Evolutionary conservation across 768 basidiomycete genomes (phyloP), one percentile per base, ranked within the genome.

Genomic region (Suillus occidentalis): DNA sequence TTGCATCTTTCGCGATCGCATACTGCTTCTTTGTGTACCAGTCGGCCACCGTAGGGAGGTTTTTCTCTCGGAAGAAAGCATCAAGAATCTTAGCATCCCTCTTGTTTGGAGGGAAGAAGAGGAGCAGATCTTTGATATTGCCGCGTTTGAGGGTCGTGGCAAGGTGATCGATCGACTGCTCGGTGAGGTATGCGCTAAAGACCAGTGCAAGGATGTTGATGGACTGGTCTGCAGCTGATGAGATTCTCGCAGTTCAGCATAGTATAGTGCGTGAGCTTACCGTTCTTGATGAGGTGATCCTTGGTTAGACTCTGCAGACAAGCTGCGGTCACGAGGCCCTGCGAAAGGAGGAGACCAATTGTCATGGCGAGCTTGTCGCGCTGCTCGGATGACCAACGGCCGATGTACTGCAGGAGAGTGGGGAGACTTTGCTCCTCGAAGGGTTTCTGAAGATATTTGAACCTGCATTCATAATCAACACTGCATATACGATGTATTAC

Each of bases 361-460:
- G 94, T 88, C 64, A 89, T 82, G 49, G 92, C 86, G 61, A 99
- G 82, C 80, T 95, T 97, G 73, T 94, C 90, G 67, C 89, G 87
- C 79, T 92, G 88, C 18, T 80, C 82, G 6, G 84, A 75, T 3
- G 88, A 77, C 94, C 95, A 98, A 72, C 91, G 90, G 73, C 93
- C 87, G 74, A 90, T 87, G 73, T 95, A 94, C 78, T 98, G 95
- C 65, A 99, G 80, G 58, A 99, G 83, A 53, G 84, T 84, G 4
- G 94, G 93, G 16, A 99, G 84, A 62, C 92, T 85, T 42, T 83
- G 85, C 75, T 89, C 90, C 78, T 98, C 97, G 57, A 99, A 88
- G 52, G 97, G 95, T 78, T 91, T 95, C 79, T 98, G 97, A 71
- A 99, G 92, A 84, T 99, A 99, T 79, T 98, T 98, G 85, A 98